Percentiles rank a stretch among this genome's conserved stretches.
Conservation (phyloP, 192 early-diverging fungal genomes). For the Anaeromyces robustus region DNA sequence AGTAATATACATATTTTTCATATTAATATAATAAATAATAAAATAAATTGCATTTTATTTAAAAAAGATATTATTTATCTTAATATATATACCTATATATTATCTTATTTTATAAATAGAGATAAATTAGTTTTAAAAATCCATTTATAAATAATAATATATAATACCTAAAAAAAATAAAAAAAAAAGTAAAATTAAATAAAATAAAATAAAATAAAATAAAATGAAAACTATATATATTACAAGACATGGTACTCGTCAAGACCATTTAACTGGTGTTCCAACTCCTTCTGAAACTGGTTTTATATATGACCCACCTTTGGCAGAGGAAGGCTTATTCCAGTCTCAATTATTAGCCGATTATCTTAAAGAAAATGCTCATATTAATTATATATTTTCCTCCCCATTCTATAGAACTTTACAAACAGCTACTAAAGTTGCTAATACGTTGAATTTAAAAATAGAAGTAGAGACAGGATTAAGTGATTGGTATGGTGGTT, state of each 20-base stretch:
- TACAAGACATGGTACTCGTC: neutral
- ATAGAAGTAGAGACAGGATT: neutral
- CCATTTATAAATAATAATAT: too few relatives aligned
- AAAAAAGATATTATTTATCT: too few relatives aligned
- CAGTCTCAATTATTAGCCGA: neutral
- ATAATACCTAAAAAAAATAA: too few relatives aligned
- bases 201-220: neutral
- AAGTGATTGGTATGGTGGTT: neutral
- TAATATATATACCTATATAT: too few relatives aligned
- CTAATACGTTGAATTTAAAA: neutral
- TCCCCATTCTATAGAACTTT: neutral
- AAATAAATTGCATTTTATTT: too few relatives aligned
- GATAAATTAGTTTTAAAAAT: too few relatives aligned
- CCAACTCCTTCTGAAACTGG: neutral
- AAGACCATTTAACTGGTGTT: neutral
- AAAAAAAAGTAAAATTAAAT: too few relatives aligned
- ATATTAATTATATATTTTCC: neutral
- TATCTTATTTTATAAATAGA: too few relatives aligned
- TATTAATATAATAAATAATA: too few relatives aligned
- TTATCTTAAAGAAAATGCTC: neutral
- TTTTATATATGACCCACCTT: neutral
- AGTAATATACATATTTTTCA: too few relatives aligned
- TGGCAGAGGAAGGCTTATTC: neutral
- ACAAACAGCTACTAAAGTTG: neutral
- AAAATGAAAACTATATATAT: neutral